A percentile compares a stretch with the other conserved stretches of the same genome.
Conservation (phyloP, 208 protist species). For the Naegleria gruberi region DNA sequence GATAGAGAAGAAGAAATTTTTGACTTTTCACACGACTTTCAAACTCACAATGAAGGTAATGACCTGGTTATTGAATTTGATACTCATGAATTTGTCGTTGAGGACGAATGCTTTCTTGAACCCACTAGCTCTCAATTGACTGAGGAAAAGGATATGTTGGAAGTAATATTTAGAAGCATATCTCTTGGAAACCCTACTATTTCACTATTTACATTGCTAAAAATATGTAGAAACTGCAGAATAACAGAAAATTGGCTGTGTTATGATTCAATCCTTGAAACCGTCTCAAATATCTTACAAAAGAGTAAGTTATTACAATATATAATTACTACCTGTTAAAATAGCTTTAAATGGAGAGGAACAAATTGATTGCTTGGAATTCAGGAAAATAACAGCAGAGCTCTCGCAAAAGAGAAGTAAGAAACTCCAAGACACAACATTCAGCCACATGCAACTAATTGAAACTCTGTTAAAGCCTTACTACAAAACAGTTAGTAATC, state of each 20-base stretch:
- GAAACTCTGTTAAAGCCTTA: not conserved
- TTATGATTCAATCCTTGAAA: not conserved
- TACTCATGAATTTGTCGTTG: not conserved
- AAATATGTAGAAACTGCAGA: not conserved
- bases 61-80: not conserved
- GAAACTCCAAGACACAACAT: not conserved
- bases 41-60: not conserved
- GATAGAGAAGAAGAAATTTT: too few species aligned
- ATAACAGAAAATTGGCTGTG: not conserved
- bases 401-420: not conserved
- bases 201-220: not conserved
- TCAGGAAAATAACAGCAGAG: not conserved
- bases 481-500: not conserved
- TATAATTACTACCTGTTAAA: too few species aligned
- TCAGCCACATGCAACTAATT: not conserved
- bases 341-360: not conserved
- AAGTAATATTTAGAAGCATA: not conserved
- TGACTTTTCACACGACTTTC: not conserved
- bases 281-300: not conserved
- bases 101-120: not conserved
- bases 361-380: not conserved
- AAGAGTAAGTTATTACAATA: too few species aligned
- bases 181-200: not conserved
- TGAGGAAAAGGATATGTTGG: not conserved
- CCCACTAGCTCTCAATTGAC: too few species aligned